phyloP scores from a whole-genome alignment of 768 basidiomycete species.

The Amanita thiersii region DNA sequence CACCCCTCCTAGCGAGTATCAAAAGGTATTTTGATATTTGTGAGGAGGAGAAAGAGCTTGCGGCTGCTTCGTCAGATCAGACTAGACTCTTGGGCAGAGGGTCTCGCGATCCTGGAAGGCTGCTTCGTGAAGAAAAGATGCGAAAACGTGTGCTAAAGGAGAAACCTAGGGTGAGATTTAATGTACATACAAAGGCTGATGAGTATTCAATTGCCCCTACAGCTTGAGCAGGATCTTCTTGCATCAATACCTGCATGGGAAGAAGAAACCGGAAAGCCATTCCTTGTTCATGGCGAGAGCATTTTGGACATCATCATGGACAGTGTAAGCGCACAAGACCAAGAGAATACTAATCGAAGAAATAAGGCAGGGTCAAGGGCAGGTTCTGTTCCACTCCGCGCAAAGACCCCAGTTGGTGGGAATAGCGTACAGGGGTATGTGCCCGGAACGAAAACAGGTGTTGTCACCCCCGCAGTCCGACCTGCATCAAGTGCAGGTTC shows the following conservation, averaged over 20 bases:
- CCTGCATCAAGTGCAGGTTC: slow-evolving; percentile 37
- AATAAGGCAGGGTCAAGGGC: slow-evolving; percentile 27
- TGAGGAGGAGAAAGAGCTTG: slow-evolving; percentile 83
- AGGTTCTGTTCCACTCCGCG: slow-evolving; percentile 53
- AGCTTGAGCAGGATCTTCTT: slow-evolving; percentile 89
- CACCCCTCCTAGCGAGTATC: slow-evolving; percentile 64
- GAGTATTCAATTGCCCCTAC: slow-evolving; percentile 3
- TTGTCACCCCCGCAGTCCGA: slow-evolving; percentile 58
- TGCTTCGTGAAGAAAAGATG: slow-evolving; percentile 95
- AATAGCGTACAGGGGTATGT: slow-evolving; percentile 23
- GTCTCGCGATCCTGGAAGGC: slow-evolving; percentile 72
- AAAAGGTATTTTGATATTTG: slow-evolving; percentile 90
- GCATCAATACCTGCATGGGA: slow-evolving; percentile 83
- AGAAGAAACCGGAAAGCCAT: slow-evolving; percentile 57
- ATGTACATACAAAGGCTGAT: not conserved
- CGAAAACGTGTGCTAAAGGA: slow-evolving; percentile 87
- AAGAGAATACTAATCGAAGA: slow-evolving; percentile 66
- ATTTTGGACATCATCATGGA: slow-evolving; percentile 76
- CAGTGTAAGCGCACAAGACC: slow-evolving; percentile 59
- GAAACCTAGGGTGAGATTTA: slow-evolving; percentile 82
- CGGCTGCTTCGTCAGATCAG: slow-evolving; percentile 73
- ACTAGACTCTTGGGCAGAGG: slow-evolving; percentile 75
- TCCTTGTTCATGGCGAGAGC: slow-evolving; percentile 79
- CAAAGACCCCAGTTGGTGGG: slow-evolving; percentile 45
- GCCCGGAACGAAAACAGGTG: slow-evolving; percentile 31